A percentile compares a stretch with the other conserved stretches of the same genome.
These are phyloP conservation scores for Starmerella asiatica DNA, from an alignment of 805 yeast genomes.

Conservation along the genomic window DNA sequence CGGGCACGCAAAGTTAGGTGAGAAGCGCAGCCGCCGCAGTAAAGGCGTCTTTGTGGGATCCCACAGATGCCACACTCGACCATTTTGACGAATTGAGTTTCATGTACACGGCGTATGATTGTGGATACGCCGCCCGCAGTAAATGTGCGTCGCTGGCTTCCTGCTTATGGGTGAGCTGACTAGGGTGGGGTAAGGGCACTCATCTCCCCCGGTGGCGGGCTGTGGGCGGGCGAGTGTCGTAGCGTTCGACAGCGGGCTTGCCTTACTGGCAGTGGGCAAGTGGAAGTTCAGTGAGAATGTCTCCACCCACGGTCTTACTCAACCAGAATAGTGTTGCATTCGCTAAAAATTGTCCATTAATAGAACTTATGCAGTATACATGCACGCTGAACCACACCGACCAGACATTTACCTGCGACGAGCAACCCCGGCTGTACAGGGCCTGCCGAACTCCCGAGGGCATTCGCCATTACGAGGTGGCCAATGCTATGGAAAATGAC, in stretches of 20 bases:
- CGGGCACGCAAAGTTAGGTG: slow-evolving; percentile 18
- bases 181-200: too few species aligned
- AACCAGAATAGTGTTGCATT: slow-evolving; percentile 4
- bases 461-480: slow-evolving; percentile 10
- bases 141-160: too few species aligned
- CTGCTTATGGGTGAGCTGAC: too few species aligned
- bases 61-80: slow-evolving; percentile 21
- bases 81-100: background rate
- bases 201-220: too few species aligned
- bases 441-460: slow-evolving; percentile 11
- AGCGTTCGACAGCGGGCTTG: too few species aligned
- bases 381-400: slow-evolving; percentile 8
- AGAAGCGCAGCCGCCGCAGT: slow-evolving; percentile 21
- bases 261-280: too few species aligned
- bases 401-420: slow-evolving; percentile 5
- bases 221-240: too few species aligned
- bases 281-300: slow-evolving; percentile 7
- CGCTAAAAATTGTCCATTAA: slow-evolving; percentile 12
- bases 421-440: slow-evolving; percentile 8
- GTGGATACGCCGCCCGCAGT: too few species aligned
- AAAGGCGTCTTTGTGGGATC: slow-evolving; percentile 14
- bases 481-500: slow-evolving; percentile 1
- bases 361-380: slow-evolving; percentile 13
- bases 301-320: slow-evolving; percentile 16
- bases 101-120: background rate